A percentile compares a stretch with the other conserved stretches of the same genome.
Evolutionary conservation across 352 stramenopile genomes (phyloP).

Genomic region (Globisporangium viniferum): DNA sequence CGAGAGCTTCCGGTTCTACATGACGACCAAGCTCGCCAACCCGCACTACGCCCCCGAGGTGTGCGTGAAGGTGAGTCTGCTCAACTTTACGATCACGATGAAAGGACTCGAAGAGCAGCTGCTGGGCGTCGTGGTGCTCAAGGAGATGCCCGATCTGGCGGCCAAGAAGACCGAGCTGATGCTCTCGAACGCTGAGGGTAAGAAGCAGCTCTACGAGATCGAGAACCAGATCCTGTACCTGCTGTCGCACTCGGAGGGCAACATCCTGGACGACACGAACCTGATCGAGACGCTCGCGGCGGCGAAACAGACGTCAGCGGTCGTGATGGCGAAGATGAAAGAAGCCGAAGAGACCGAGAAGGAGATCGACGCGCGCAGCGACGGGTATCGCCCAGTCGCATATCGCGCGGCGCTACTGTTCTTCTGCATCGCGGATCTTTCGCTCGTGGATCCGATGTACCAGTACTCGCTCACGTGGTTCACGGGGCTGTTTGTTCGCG

Average conservation of each 20-base stretch:
- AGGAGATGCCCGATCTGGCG: slow-evolving; percentile 88
- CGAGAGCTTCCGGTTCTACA: slow-evolving; percentile 88
- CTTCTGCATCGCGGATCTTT: slow-evolving; percentile 89
- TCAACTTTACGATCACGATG: slow-evolving; percentile 94
- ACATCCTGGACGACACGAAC: slow-evolving; percentile 92
- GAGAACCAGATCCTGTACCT: slow-evolving; percentile 92
- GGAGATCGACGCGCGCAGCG: slow-evolving; percentile 85
- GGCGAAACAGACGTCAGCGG: slow-evolving; percentile 74
- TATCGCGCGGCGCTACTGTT: slow-evolving; percentile 88
- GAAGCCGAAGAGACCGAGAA: slow-evolving; percentile 90
- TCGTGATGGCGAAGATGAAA: slow-evolving; percentile 88
- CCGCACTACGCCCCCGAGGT: slow-evolving; percentile 91
- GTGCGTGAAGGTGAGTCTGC: slow-evolving; percentile 89
- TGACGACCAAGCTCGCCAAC: slow-evolving; percentile 92
- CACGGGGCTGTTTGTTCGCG: slow-evolving; percentile 88
- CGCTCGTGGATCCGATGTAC: slow-evolving; percentile 88
- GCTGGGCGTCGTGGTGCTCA: slow-evolving; percentile 84
- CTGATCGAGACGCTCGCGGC: slow-evolving; percentile 89
- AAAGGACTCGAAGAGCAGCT: slow-evolving; percentile 90
- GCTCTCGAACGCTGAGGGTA: slow-evolving; percentile 85
- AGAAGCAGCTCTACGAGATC: slow-evolving; percentile 89
- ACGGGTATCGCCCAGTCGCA: slow-evolving; percentile 85
- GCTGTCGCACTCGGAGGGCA: slow-evolving; percentile 88
- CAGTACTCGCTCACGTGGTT: slow-evolving; percentile 94
- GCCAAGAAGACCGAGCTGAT: slow-evolving; percentile 91